A percentile compares a stretch with the other conserved stretches of the same genome.
These are phyloP conservation scores for Lunasporangiospora selenospora DNA, from an alignment of 192 early-diverging fungal species.

Conservation along the genomic window DNA sequence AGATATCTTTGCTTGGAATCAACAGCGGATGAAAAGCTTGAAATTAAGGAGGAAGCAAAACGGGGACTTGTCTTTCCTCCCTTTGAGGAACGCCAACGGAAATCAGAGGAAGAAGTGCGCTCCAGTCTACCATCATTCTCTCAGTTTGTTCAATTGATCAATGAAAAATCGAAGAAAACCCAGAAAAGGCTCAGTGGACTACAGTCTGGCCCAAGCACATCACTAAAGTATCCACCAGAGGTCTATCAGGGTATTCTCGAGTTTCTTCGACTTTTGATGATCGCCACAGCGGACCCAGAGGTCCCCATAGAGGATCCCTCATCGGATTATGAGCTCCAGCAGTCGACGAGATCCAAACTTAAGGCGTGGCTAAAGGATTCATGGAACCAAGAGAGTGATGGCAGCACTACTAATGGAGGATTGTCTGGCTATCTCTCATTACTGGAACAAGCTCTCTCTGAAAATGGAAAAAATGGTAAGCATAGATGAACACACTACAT, in stretches of 20 bases:
- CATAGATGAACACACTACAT: neutral
- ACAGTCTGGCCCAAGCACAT: no score
- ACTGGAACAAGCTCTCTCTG: conserved; percentile 63
- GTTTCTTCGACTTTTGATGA: conserved; percentile 69
- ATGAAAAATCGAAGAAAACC: conserved; percentile 20
- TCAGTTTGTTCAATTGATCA: conserved; percentile 46
- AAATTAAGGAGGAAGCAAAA: conserved; percentile 61
- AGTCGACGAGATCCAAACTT: conserved; percentile 14
- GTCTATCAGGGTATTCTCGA: conserved; percentile 66
- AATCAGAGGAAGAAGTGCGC: neutral
- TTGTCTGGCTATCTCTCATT: conserved; percentile 61
- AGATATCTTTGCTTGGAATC: conserved; percentile 71
- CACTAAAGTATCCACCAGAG: conserved; percentile 66
- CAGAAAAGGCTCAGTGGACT: no score
- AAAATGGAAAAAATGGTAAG: conserved; percentile 44
- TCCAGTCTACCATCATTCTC: conserved; percentile 40
- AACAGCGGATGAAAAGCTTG: conserved; percentile 52
- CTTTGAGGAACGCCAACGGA: conserved; percentile 9
- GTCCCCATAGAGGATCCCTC: conserved; percentile 54
- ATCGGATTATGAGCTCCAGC: conserved; percentile 51
- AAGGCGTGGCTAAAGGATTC: conserved; percentile 44
- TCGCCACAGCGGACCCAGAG: conserved; percentile 64
- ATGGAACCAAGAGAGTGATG: conserved; percentile 44
- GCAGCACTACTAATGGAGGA: conserved; percentile 52
- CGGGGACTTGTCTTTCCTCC: conserved; percentile 54